Conservation (phyloP, 208 protist genomes). For the Acanthamoeba sp. region DNA sequence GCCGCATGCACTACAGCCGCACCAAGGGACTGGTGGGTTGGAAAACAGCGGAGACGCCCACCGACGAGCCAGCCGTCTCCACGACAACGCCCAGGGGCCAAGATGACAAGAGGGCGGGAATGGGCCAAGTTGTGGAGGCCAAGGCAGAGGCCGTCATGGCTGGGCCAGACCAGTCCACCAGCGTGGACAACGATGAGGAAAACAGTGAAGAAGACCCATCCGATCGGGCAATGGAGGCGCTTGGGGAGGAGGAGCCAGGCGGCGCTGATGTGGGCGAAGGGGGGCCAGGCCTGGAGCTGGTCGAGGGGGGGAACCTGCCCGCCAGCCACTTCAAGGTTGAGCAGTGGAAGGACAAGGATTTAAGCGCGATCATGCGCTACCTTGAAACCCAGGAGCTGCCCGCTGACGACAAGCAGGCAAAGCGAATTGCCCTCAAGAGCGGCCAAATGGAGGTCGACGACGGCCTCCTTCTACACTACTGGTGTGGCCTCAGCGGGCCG, state of each 20-base stretch:
- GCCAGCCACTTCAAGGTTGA: not conserved
- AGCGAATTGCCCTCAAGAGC: not conserved
- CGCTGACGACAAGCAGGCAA: not conserved
- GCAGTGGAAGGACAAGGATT: not conserved
- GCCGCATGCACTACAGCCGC: not conserved
- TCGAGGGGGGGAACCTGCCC: not conserved
- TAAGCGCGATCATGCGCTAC: not conserved
- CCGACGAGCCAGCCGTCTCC: too few species aligned
- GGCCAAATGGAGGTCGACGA: not conserved
- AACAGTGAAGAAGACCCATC: too few species aligned
- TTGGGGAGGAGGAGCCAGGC: too few species aligned
- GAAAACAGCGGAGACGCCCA: not conserved
- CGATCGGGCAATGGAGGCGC: too few species aligned
- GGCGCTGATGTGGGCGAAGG: too few species aligned
- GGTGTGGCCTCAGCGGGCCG: not conserved
- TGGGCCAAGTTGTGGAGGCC: too few species aligned
- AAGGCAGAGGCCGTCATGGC: too few species aligned
- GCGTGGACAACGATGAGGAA: too few species aligned
- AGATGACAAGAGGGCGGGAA: too few species aligned
- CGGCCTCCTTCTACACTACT: not conserved
- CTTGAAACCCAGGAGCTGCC: not conserved
- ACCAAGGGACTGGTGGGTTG: not conserved
- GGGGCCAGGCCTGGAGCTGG: not conserved
- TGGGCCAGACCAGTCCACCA: too few species aligned
- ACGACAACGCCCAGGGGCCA: too few species aligned